Evolutionary conservation across 2,329 filamentous ascomycete species (phyloP), one percentile per base, ranked within the genome.

Genomic region (Diaporthe velutina): DNA sequence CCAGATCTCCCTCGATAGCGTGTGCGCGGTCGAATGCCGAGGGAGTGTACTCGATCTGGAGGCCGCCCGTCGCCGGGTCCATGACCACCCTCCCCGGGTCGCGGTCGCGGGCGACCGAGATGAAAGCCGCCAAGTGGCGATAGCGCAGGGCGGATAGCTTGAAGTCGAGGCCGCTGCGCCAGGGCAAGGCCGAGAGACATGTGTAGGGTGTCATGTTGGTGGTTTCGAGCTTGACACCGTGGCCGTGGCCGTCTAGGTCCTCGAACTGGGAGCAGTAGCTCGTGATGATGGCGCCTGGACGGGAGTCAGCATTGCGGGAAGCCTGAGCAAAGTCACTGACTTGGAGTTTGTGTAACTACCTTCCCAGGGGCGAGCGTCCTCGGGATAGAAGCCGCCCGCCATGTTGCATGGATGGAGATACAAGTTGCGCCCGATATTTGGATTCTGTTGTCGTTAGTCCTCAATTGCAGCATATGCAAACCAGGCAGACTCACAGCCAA

Each of bases 201-300:
- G 91, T 81, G 25, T 91, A 90, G 0, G 95, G 95, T 80, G 91
- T 78, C 93, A 97, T 96, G 79, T 90, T 90, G 1, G 90, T 90
- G 13, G 92, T 88, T 86, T 98, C 95, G 38, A 98, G 86, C 82
- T 97, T 98, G 66, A 89, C 88, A 52, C 96, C 96, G 79, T 98
- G 95, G 74, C 95, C 95, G 55, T 92, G 87, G 8, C 90, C 90
- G 81, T 98, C 95, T 0, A 96, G 87, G 78, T 98, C 93, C 77
- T 97, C 94, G 78, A 96, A 95, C 71, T 94, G 91, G 57, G 88
- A 90, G 77, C 94, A 93, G 25, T 96, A 92, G 5, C 91, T 90
- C 0, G 96, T 98, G 74, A 98, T 90, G 78, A 96, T 96, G 2
- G 92, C 89, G 22, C 95, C 93, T 88, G 87, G 83, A 84, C 33